Evolutionary conservation across 2,329 filamentous ascomycete species (phyloP), one percentile per base, ranked within the genome.

Genomic region (Rhynchosporium secalis): DNA sequence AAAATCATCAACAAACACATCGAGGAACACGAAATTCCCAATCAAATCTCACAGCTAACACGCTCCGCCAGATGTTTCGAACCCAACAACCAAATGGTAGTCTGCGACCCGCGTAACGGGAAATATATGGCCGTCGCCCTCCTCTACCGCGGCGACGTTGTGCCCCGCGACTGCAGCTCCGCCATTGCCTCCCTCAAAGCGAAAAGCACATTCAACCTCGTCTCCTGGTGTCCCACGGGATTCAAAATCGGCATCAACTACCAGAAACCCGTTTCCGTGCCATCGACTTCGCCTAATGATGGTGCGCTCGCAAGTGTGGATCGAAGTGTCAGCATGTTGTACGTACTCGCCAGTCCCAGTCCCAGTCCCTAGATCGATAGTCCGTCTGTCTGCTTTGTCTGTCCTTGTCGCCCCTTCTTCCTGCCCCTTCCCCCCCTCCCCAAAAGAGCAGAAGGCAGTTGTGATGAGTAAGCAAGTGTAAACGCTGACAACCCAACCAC

Each of bases 181-280:
- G 85, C 86, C 45, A 80, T 87, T 65, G 83, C 80, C 56, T 77
- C 80, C n/a, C 78, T 88, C 69, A 88, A 88, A 76, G 81, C 85
- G 69, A 87, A 86, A 76, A 76, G 79, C 20, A 84, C 83, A 29
- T 86, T 88, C 78, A 85, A 87, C 75, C 76, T 88, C 63, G 86
- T 88, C 54, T 85, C 88, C 71, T 88, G 86, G 86, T 88, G 86
- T 72, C 86, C 86, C 13, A 88, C 86, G 59, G 86, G 86, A 40
- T 88, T 88, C 80, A 88, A 88, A 77, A 78, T 88, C 60, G 86
- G 86, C 62, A 88, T 88, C 78, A 86, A 86, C 78, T 86, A 85
- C 77, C 81, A 87, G 76, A 81, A 82, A 72, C 83, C 83, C 56
- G 74, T 79, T 65, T 76, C 76, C 56, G 80, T 84, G 52, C 82